Evolutionary conservation across 2,329 filamentous ascomycete genomes (phyloP).

Genomic region (Rachicladosporium sp.): DNA sequence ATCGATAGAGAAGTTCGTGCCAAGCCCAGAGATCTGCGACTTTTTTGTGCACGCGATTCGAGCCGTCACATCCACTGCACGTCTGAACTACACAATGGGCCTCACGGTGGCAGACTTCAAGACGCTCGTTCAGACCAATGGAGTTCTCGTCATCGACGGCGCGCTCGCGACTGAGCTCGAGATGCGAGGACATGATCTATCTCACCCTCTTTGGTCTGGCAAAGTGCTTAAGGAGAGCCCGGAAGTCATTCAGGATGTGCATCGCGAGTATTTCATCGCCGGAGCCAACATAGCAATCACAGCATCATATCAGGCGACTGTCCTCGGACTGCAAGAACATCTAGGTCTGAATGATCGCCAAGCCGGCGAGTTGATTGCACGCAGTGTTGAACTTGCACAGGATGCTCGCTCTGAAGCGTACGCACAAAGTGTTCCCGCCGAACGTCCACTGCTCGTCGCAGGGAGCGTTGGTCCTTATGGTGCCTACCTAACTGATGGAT

Average conservation of each 20-base stretch:
- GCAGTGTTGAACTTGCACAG: constrained; percentile 30
- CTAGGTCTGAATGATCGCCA: constrained; percentile 22
- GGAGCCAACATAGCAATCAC: constrained; percentile 37
- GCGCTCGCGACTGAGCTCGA: constrained; percentile 38
- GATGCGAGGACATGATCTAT: constrained; percentile 30
- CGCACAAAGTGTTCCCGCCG: neutral
- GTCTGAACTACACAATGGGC: constrained; percentile 7
- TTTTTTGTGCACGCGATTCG: too few species aligned
- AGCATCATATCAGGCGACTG: constrained; percentile 36
- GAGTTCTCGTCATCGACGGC: constrained; percentile 32
- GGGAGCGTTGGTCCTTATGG: constrained; percentile 38
- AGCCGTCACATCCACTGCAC: too few species aligned
- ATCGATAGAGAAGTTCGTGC: too few species aligned
- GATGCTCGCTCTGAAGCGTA: constrained; percentile 26
- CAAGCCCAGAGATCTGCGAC: too few species aligned
- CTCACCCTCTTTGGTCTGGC: constrained; percentile 34
- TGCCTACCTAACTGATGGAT: constrained; percentile 34
- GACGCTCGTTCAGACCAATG: constrained; percentile 11
- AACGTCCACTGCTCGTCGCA: constrained; percentile 25
- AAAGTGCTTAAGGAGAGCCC: constrained; percentile 29
- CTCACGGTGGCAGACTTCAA: constrained; percentile 13
- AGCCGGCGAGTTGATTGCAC: constrained; percentile 25
- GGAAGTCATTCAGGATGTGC: constrained; percentile 29
- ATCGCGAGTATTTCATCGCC: constrained; percentile 32
- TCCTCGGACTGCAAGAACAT: constrained; percentile 28